A percentile compares a stretch with the other conserved stretches of the same genome.
Evolutionary conservation across 139 green algal genomes (phyloP).

Genomic region (Picochlorum sp.): DNA sequence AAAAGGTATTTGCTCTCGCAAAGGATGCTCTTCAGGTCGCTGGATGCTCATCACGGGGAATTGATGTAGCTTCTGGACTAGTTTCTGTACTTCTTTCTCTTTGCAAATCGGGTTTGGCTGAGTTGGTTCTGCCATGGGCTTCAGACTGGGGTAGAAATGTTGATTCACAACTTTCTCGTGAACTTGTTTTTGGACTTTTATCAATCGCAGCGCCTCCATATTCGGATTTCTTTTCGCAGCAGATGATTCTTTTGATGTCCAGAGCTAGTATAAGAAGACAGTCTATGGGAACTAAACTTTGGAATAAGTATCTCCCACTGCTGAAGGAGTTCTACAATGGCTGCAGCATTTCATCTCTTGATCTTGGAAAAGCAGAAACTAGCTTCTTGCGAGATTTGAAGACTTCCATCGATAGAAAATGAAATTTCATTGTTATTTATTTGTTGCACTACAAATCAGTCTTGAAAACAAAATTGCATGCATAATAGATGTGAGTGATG

Average conservation of each 20-base stretch:
- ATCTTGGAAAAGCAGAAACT: neutral
- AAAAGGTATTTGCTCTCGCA: constrained; percentile 5
- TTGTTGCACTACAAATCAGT: no score
- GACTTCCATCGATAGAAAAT: no score
- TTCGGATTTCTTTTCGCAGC: constrained; percentile 22
- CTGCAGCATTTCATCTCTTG: neutral
- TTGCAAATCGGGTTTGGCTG: neutral
- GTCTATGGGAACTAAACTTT: constrained; percentile 1
- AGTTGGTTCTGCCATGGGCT: constrained; percentile 13
- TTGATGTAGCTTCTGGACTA: constrained; percentile 4
- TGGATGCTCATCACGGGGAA: neutral
- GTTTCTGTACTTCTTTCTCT: constrained; percentile 12
- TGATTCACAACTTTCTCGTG: constrained; percentile 24
- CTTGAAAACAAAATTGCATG: no score
- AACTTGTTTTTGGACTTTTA: constrained; percentile 31
- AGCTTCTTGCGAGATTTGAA: neutral
- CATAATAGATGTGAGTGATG: no score
- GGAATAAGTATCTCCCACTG: constrained; percentile 7
- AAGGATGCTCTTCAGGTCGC: neutral
- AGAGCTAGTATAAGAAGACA: constrained; percentile 1
- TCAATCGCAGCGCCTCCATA: constrained; percentile 28
- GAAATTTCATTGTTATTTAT: no score
- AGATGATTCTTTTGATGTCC: neutral
- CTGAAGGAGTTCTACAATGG: constrained; percentile 28
- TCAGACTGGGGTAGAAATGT: constrained; percentile 21